Conservation (phyloP, 2,329 filamentous ascomycete species). For the Colletotrichum musae region DNA sequence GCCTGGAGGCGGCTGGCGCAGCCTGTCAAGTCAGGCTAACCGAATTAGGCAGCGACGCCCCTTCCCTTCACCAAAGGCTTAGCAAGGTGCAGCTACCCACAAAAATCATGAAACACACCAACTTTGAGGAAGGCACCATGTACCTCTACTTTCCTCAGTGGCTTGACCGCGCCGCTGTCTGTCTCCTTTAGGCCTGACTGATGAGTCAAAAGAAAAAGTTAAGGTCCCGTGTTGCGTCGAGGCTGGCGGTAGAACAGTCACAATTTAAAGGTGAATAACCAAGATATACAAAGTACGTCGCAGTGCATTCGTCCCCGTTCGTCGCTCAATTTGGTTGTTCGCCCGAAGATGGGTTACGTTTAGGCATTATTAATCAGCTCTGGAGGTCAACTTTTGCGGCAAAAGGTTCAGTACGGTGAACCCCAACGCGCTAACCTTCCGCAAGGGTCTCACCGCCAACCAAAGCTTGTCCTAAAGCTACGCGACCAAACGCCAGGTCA, state of each 20-base stretch:
- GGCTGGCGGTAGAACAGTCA: background rate
- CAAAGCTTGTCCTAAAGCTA: conserved; percentile 32
- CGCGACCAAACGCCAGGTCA: conserved; percentile 36
- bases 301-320: no score
- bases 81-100: conserved; percentile 22
- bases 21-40: conserved; percentile 50
- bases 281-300: no score
- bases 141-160: background rate
- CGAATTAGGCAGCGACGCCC: conserved; percentile 43
- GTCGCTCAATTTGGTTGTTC: no score
- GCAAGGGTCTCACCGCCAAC: conserved; percentile 29
- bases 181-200: background rate
- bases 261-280: no score
- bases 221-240: background rate
- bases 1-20: conserved; percentile 56
- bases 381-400: no score
- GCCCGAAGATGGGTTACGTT: no score
- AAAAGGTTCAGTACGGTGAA: background rate
- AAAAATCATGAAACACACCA: conserved; percentile 25
- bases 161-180: background rate
- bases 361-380: no score
- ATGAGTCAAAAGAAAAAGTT: conserved; percentile 8
- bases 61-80: conserved; percentile 43
- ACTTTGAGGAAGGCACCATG: background rate
- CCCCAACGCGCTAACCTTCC: conserved; percentile 21